Percentiles rank a stretch among this genome's conserved stretches.
Conservation (phyloP, 768 basidiomycete species). For the Coprinopsis marcescibilis region DNA sequence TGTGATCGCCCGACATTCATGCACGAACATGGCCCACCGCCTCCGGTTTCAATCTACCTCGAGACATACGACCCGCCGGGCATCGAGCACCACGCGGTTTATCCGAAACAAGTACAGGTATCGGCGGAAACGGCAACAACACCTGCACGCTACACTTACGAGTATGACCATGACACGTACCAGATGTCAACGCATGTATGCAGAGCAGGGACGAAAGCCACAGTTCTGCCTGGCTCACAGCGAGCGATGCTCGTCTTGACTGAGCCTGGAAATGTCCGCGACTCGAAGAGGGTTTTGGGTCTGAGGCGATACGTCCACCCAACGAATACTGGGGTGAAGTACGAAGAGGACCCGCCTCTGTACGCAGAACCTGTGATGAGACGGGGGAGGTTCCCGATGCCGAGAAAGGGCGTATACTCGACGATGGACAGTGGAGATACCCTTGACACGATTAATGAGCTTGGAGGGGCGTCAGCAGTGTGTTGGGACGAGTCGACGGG, state of each 20-base stretch:
- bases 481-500: constrained; percentile 66
- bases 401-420: background rate
- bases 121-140: constrained; percentile 15
- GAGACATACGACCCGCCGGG: constrained; percentile 24
- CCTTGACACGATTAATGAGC: constrained; percentile 15
- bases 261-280: constrained; percentile 24
- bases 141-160: constrained; percentile 6
- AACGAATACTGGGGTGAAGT: constrained; percentile 16
- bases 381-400: background rate
- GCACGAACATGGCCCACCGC: constrained; percentile 23
- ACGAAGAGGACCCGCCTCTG: constrained; percentile 11
- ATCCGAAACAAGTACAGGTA: constrained; percentile 9
- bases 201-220: constrained; percentile 17
- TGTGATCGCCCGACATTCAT: constrained; percentile 23
- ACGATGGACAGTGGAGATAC: constrained; percentile 11
- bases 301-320: constrained; percentile 37
- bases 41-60: constrained; percentile 36
- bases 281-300: constrained; percentile 27
- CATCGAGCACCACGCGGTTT: constrained; percentile 28
- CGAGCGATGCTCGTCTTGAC: constrained; percentile 39
- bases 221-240: constrained; percentile 38
- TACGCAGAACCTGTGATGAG: constrained; percentile 13
- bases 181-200: constrained; percentile 22
- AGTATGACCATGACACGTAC: constrained; percentile 17
- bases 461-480: constrained; percentile 38